Percentiles rank a stretch among this genome's conserved stretches.
These are phyloP conservation scores for Glomus cerebriforme DNA, from an alignment of 192 early-diverging fungal genomes.

Conservation along the genomic window DNA sequence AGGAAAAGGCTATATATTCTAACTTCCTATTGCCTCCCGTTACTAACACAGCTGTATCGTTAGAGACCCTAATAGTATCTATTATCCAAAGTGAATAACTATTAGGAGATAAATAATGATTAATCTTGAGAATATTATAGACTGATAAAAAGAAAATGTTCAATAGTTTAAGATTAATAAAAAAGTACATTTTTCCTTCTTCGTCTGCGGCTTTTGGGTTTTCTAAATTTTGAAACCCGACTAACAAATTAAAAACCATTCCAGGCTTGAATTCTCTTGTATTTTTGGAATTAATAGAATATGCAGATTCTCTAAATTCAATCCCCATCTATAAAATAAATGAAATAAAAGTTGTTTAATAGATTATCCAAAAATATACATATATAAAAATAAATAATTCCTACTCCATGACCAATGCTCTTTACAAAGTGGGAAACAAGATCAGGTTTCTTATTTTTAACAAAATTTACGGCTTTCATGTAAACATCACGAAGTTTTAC, in stretches of 20 bases:
- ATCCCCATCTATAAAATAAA: conserved; percentile 73
- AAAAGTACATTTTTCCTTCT: conserved; percentile 64
- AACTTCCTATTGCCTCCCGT: conserved; percentile 29
- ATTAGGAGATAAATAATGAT: background rate
- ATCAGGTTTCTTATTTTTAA: conserved; percentile 81
- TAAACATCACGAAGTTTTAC: conserved; percentile 80
- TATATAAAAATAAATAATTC: background rate
- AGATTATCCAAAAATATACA: background rate
- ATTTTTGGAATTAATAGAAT: conserved; percentile 76
- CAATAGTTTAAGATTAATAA: background rate
- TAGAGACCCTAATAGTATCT: conserved; percentile 82
- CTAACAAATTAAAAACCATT: conserved; percentile 82
- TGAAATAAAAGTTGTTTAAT: conserved; percentile 22
- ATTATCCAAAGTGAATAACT: conserved; percentile 82
- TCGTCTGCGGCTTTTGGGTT: conserved; percentile 75
- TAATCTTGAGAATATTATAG: background rate
- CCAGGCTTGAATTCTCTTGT: conserved; percentile 65
- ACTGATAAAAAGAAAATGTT: background rate
- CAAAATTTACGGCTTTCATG: conserved; percentile 62
- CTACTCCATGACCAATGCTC: conserved; percentile 80
- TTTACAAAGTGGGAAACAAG: conserved; percentile 85
- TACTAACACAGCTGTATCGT: conserved; percentile 43
- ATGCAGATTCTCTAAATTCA: conserved; percentile 88
- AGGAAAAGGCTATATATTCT: conserved; percentile 22
- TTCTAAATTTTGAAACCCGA: conserved; percentile 85